Conservation (phyloP, 352 stramenopile species). For the Globisporangium sylvaticum region DNA sequence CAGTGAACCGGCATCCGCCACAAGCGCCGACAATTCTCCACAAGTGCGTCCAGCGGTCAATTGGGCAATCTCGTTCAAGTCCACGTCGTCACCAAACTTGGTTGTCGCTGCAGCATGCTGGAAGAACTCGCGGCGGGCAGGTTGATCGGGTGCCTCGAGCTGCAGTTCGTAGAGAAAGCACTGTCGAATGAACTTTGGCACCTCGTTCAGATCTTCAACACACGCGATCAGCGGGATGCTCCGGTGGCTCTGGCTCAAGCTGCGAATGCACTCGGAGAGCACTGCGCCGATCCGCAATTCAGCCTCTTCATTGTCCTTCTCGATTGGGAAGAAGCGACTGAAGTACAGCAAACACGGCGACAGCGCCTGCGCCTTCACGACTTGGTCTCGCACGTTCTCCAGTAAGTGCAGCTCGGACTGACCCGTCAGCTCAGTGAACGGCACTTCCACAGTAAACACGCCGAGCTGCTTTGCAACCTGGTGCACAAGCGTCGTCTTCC, state of each 20-base stretch:
- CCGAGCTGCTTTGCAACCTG: conserved; percentile 64
- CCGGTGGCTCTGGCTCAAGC: conserved; percentile 39
- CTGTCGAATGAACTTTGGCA: conserved; percentile 78
- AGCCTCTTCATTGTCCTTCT: conserved; percentile 76
- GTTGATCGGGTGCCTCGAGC: conserved; percentile 57
- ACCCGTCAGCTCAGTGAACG: conserved; percentile 72
- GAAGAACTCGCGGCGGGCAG: conserved; percentile 51
- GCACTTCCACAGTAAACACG: conserved; percentile 66
- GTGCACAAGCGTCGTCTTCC: conserved; percentile 69
- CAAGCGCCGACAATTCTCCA: conserved; percentile 62
- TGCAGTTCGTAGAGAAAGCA: conserved; percentile 78
- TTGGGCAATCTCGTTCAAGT: conserved; percentile 57
- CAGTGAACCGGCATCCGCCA: conserved; percentile 53
- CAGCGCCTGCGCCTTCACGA: conserved; percentile 60
- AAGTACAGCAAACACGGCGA: conserved; percentile 80
- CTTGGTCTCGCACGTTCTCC: conserved; percentile 69
- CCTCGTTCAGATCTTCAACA: conserved; percentile 71
- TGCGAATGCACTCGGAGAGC: conserved; percentile 61
- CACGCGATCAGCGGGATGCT: conserved; percentile 73
- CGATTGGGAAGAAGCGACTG: conserved; percentile 68
- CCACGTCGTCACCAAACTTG: conserved; percentile 39
- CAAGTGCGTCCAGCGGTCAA: conserved; percentile 69
- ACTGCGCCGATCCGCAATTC: conserved; percentile 59
- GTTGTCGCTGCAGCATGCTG: conserved; percentile 35
- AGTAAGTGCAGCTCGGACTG: conserved; percentile 69